Conservation (phyloP, 495 filamentous ascomycete genomes). For the Chaetomidium leptoderma region DNA sequence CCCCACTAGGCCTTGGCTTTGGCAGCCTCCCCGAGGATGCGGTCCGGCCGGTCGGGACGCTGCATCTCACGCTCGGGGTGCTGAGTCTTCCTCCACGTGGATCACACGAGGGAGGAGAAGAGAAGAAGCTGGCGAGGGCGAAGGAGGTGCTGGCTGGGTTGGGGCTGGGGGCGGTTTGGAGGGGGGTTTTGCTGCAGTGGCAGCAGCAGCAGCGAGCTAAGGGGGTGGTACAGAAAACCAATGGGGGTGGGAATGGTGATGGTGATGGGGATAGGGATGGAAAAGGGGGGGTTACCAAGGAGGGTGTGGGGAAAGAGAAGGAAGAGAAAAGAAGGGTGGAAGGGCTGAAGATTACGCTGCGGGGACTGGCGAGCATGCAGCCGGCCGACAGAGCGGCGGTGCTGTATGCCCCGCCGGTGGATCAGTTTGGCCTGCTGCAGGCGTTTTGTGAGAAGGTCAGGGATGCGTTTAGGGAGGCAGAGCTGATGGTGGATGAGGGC, state of each 20-base stretch:
- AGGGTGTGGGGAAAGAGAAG: neutral
- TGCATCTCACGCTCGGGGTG: slow-evolving; percentile 84
- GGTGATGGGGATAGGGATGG: neutral
- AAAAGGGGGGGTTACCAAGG: neutral
- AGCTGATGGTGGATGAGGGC: slow-evolving; percentile 55
- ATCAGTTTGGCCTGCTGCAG: slow-evolving; percentile 52
- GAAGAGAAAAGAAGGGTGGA: neutral
- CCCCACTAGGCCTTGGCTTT: no score
- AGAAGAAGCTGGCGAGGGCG: slow-evolving; percentile 50
- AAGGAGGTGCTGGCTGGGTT: slow-evolving; percentile 51
- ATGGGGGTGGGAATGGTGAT: neutral
- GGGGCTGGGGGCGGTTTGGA: slow-evolving; percentile 46
- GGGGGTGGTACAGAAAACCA: neutral
- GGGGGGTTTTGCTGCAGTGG: slow-evolving; percentile 29
- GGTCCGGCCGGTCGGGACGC: slow-evolving; percentile 69
- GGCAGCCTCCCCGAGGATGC: slow-evolving; percentile 56
- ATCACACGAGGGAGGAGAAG: slow-evolving; percentile 3
- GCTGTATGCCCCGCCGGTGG: slow-evolving; percentile 48
- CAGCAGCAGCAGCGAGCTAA: no score
- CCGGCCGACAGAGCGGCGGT: slow-evolving; percentile 34
- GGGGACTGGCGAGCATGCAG: slow-evolving; percentile 49
- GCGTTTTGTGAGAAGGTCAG: slow-evolving; percentile 61
- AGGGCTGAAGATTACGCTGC: slow-evolving; percentile 40
- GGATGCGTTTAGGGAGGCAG: slow-evolving; percentile 56
- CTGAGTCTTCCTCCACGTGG: slow-evolving; percentile 72